A percentile compares a stretch with the other conserved stretches of the same genome.
These are phyloP conservation scores for Quercus wislizeni DNA, from an alignment of 306 rosid species.

Conservation along the genomic window DNA sequence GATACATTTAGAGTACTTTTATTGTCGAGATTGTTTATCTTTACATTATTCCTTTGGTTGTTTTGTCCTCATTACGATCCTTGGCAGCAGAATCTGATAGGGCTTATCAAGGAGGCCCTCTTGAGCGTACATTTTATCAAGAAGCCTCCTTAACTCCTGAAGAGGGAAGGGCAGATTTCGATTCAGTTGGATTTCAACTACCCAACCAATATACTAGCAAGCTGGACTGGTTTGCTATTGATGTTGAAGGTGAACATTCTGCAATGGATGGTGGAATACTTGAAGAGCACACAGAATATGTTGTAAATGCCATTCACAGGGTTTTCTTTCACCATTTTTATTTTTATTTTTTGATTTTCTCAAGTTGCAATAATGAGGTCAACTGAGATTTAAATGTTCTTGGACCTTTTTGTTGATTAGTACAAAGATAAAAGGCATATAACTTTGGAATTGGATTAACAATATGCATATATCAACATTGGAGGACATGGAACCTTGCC, in stretches of 20 bases:
- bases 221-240: constrained; percentile 95
- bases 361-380: constrained; percentile 9
- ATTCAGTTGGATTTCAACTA: constrained; percentile 43
- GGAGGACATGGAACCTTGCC: not conserved
- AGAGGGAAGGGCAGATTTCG: constrained; percentile 54
- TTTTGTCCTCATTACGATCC: constrained; percentile 44
- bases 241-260: constrained; percentile 97
- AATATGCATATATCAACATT: not conserved
- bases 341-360: constrained; percentile 19
- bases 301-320: constrained; percentile 88
- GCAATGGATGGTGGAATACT: constrained; percentile 97
- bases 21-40: constrained; percentile 6
- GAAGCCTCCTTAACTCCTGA: constrained; percentile 59
- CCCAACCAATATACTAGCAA: constrained; percentile 62
- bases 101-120: constrained; percentile 86
- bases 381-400: not conserved
- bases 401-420: not conserved
- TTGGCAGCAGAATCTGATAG: constrained; percentile 95
- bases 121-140: constrained; percentile 66
- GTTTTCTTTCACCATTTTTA: constrained; percentile 34
- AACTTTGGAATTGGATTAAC: not conserved
- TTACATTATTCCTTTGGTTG: constrained; percentile 17
- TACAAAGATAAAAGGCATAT: not conserved
- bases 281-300: constrained; percentile 85
- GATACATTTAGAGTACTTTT: not conserved